Evolutionary conservation across 345 rosid species (phyloP), one percentile per base, ranked within the genome.

Genomic region (Gossypium thurberi): DNA sequence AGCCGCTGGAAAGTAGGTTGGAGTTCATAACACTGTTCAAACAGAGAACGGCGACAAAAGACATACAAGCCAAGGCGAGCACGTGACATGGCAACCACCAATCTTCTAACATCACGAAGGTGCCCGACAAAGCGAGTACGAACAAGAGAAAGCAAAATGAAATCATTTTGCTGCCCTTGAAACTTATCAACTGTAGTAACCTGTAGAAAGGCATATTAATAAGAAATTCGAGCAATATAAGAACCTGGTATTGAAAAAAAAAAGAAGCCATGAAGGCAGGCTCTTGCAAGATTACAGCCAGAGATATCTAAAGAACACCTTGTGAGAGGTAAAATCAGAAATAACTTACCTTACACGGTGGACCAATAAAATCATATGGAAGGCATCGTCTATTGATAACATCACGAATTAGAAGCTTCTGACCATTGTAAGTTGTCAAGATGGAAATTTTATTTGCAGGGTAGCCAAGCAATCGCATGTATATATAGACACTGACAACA

Each of bases 31-130:
- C 99, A 95, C 64, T 92, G 99, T 79, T 92, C 98, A 82, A 91
- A 95, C 71, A 92, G 86, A 69, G 94, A 92, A 21, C 97, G 89
- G 6, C 94, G 90, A 70, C 98, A 95, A 78, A 95, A 92, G 63
- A 92, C 94, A 66, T 89, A 95, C 26, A 92, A 80, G 48, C 99
- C 98, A 3, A 95, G 91, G 72, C 98, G 86, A 50, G 99, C 97
- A 80, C 99, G 98, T 72, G 99, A 95, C 99, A 92, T 95, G 75
- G 99, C 99, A 18, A 95, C 98, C 67, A 92, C 84, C 85, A 95
- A 84, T 85, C 99, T 89, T 84, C 98, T 84, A 53, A 92, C 99
- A 81, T 92, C 99, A 73, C 98, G 98, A 72, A 95, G 89, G 84
- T 92, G 99, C 74, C 99, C 99, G 25, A 95, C 99, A 79, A 90